Base-by-base conservation (phyloP, 495 filamentous ascomycete genomes). In the Aeminium ludgeri region DNA sequence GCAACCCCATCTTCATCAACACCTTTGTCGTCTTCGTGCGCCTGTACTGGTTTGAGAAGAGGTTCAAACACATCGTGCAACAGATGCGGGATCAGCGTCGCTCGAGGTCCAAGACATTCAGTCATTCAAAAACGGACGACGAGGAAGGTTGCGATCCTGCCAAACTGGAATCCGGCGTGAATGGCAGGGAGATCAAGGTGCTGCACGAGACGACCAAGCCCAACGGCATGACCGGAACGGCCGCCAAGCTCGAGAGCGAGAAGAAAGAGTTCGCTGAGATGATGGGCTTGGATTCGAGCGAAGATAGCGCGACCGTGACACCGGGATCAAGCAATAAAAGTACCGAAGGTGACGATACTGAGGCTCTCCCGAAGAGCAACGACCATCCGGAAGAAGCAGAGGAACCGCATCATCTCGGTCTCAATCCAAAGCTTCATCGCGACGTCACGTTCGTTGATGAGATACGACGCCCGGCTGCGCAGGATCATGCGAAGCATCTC, bases 11-110 rank as follows among this genome's bases (percentile, higher is more conserved):
- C 45, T 80, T 82, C 41, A 87, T 97, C 59, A 74, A 93, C 55
- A 69, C 78, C 6, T 77, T 72, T 23, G 80, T 96, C 20, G 87
- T 96, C 0, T 91, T 91, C 50, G 65, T 96, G 16, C 80, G 89
- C 2, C 63, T 96, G 3, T 93, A 93, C 60, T 96, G 86, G 87
- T 97, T 97, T 52, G 86, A 96, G 61, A 93, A 86, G 55, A 73
- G 85, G 2, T 93, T 97, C 50, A 74, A 85, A 57, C 63, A 79
- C 47, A 67, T 95, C 35, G 86, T 77, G 20, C 68, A 62, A 17
- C 69, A 76, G 45, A 68, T 69, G 4, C 62, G 68, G 10, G 61
- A 57, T 32, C 40, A 71, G 30, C 75, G 75, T 33, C 54, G 62
- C 3, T 43, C 46, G 32, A 42, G 43, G 20, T 65, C 73, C 7